Evolutionary conservation across 495 filamentous ascomycete species (phyloP).

Genomic region (Bacidia gigantensis): DNA sequence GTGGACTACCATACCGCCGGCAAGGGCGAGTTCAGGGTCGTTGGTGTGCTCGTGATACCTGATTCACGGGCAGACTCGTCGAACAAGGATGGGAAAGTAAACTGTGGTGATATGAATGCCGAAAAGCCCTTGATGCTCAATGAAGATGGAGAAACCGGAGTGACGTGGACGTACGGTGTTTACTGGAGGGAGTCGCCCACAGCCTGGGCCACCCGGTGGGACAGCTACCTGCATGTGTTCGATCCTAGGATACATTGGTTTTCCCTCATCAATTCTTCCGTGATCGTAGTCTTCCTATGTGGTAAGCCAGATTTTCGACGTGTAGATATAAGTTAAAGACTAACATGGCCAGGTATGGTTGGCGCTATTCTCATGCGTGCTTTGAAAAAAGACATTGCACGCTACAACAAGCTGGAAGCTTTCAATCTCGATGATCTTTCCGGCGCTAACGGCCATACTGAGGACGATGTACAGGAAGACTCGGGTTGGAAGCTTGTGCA

Average conservation of each 20-base stretch:
- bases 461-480: conserved; percentile 94
- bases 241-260: conserved; percentile 98
- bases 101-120: conserved; percentile 39
- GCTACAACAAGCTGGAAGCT: conserved; percentile 85
- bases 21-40: conserved; percentile 62
- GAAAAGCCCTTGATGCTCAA: conserved; percentile 39
- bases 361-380: conserved; percentile 76
- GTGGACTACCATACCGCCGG: conserved; percentile 78
- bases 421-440: conserved; percentile 75
- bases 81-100: conserved; percentile 39
- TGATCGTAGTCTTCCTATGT: conserved; percentile 84
- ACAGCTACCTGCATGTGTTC: conserved; percentile 91
- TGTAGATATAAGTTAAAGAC: neutral
- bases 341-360: conserved; percentile 43
- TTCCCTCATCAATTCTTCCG: conserved; percentile 83
- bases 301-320: conserved; percentile 21
- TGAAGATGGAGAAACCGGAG: conserved; percentile 52
- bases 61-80: conserved; percentile 50
- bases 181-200: conserved; percentile 68
- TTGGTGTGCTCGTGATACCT: conserved; percentile 80
- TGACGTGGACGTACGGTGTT: conserved; percentile 83
- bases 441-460: conserved; percentile 53
- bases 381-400: conserved; percentile 81
- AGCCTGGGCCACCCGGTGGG: conserved; percentile 92
- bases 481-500: conserved; percentile 98